These are phyloP conservation scores for Penicillium sp. DNA, from an alignment of 2,329 filamentous ascomycete genomes.

Conservation along the genomic window DNA sequence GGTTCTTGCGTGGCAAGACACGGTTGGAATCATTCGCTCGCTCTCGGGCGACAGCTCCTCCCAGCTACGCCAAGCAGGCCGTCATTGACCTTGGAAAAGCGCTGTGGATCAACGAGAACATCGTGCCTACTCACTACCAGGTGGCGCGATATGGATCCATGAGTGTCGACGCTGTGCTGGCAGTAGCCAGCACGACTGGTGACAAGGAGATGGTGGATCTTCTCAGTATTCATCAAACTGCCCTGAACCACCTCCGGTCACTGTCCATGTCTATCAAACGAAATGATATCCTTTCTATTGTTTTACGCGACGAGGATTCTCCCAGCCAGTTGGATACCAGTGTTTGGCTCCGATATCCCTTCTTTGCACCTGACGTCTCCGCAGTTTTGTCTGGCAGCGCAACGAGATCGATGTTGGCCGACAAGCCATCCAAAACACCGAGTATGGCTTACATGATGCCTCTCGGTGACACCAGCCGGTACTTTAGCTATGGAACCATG, in stretches of 20 bases:
- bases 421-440: conserved; percentile 43
- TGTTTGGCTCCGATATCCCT: conserved; percentile 75
- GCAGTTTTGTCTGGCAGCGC: conserved; percentile 62
- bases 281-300: conserved; percentile 67
- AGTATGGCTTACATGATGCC: conserved; percentile 66
- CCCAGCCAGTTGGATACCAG: conserved; percentile 75
- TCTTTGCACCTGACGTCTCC: conserved; percentile 65
- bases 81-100: conserved; percentile 81
- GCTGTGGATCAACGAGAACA: conserved; percentile 64
- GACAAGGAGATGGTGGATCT: conserved; percentile 44
- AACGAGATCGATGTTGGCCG: conserved; percentile 42
- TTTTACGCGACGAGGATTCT: conserved; percentile 57
- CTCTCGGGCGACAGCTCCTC: conserved; percentile 46
- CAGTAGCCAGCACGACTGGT: conserved; percentile 42
- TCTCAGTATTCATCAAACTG: conserved; percentile 49
- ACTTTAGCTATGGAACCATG: conserved; percentile 75
- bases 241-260: conserved; percentile 64
- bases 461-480: conserved; percentile 65
- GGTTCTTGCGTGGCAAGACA: conserved; percentile 78
- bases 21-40: conserved; percentile 68
- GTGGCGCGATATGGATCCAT: conserved; percentile 37
- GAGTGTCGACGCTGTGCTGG: conserved; percentile 38
- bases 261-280: conserved; percentile 76
- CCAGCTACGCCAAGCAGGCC: conserved; percentile 59
- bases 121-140: conserved; percentile 40